These are phyloP conservation scores for Ceratobasidium theobromae DNA, from an alignment of 1,284 basidiomycete genomes.

Conservation along the genomic window DNA sequence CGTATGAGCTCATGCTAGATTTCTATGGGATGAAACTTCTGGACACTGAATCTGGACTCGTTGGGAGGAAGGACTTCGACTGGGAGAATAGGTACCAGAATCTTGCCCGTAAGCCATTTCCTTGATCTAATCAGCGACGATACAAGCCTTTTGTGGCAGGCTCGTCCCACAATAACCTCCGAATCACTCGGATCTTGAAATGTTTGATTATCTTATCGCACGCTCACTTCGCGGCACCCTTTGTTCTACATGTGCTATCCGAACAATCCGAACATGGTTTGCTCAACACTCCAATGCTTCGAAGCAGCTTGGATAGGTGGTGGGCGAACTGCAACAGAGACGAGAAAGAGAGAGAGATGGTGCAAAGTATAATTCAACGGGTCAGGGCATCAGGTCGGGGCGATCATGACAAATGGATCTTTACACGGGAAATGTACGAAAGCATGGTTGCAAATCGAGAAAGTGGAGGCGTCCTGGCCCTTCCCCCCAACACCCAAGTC, in stretches of 20 bases:
- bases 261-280: constrained; percentile 64
- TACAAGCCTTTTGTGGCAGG: constrained; percentile 44
- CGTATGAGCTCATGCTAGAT: constrained; percentile 70
- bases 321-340: constrained; percentile 74
- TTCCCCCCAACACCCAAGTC: too few relatives aligned
- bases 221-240: constrained; percentile 63
- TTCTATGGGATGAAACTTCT: constrained; percentile 71
- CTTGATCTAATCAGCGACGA: neutral
- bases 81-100: constrained; percentile 56
- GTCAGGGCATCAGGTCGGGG: constrained; percentile 46
- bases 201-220: constrained; percentile 68
- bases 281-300: constrained; percentile 53
- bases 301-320: constrained; percentile 70
- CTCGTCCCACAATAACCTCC: constrained; percentile 71
- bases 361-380: constrained; percentile 52
- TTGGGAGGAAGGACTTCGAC: constrained; percentile 52
- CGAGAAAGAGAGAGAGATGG: constrained; percentile 57
- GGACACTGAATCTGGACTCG: constrained; percentile 57
- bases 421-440: constrained; percentile 61
- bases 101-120: constrained; percentile 58
- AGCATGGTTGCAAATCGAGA: constrained; percentile 49
- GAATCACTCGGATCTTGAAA: constrained; percentile 76
- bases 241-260: constrained; percentile 65
- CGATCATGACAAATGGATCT: constrained; percentile 42
- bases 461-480: constrained; percentile 38